Base-by-base conservation (phyloP, 768 basidiomycete species). In the Guyanaporus albipodus region DNA sequence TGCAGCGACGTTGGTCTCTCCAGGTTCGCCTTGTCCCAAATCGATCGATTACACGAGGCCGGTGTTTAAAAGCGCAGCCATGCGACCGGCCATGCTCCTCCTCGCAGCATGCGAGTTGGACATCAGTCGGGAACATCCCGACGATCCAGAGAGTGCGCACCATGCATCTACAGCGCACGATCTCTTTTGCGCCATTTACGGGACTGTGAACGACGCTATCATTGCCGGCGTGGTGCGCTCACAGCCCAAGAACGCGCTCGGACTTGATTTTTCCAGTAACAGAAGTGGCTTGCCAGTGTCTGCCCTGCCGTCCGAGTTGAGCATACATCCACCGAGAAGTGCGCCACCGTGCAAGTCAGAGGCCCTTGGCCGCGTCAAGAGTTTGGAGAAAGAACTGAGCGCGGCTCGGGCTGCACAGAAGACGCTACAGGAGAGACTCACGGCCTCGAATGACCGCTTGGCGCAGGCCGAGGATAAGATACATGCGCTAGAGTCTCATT, bases 71-170 rank as follows among this genome's bases (percentile, higher is more conserved):
- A 34, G 41, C 14, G 38, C 63, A 10, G 50, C 48, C 8, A 45
- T 61, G 35, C 64, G 64, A 31, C 64, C 64, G 12, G 64, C 61
- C 3, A 44, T 56, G 55, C 47, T 66, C 39, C 51, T 67, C 39
- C 42, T 66, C 10, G 64, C 66, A n/a, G 64, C 64, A 2, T 66
- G 64, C 48, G 64, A 66, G 35, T 23, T 67, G 45, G 64, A 66
- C 41, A 56, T 66, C 33, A 67, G 64, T 18, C 61, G 66, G 12
- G 63, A 61, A 17, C 51, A 29, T 39, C 49, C 55, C 2, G 49
- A 49, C 23, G 47, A 50, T 48, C 44, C 59, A 14, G 53, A 56
- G 44, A 64, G 53, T 36, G 33, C 29, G 7, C 38, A 15, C 7
- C 63, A 66, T 34, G 56, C 46, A 15, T 50, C 49, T 17, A 40